A percentile compares a stretch with the other conserved stretches of the same genome.
These are phyloP conservation scores for Cytidiella melzeri DNA, from an alignment of 768 basidiomycete genomes.

Conservation along the genomic window DNA sequence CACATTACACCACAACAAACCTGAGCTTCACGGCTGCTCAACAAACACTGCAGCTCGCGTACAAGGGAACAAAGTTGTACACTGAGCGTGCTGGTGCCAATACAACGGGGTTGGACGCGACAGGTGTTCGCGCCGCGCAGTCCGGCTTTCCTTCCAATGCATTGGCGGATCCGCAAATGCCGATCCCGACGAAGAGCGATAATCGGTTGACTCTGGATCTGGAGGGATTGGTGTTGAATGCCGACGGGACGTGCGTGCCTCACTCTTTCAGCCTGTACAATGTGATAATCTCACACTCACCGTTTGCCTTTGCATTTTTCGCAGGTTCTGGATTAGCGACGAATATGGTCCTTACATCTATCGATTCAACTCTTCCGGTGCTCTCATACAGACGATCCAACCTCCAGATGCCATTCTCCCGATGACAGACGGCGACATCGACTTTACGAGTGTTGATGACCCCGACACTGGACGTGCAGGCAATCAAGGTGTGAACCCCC, in stretches of 20 bases:
- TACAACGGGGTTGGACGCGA: conserved; percentile 54
- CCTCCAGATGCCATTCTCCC: conserved; percentile 56
- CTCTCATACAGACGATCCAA: conserved; percentile 49
- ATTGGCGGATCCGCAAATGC: conserved; percentile 38
- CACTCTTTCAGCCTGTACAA: neutral
- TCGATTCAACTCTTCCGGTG: conserved; percentile 39
- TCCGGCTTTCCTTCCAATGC: conserved; percentile 24
- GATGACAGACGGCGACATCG: conserved; percentile 35
- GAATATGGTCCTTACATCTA: conserved; percentile 70
- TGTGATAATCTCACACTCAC: no score
- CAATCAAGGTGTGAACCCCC: conserved; percentile 42
- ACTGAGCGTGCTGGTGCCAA: conserved; percentile 38
- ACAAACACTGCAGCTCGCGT: conserved; percentile 44
- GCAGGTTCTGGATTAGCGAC: conserved; percentile 58
- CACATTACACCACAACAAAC: conserved; percentile 42
- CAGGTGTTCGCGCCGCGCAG: conserved; percentile 37
- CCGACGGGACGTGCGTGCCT: conserved; percentile 47
- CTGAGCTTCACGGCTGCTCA: conserved; percentile 46
- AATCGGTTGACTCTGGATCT: conserved; percentile 48
- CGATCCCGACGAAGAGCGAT: conserved; percentile 40
- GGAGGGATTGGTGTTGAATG: conserved; percentile 52
- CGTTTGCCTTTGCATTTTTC: neutral
- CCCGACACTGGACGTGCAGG: conserved; percentile 47
- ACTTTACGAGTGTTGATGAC: conserved; percentile 45
- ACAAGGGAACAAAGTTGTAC: conserved; percentile 43